Base-by-base conservation (phyloP, 2,329 filamentous ascomycete species). In the Cryoendolithus antarcticus region DNA sequence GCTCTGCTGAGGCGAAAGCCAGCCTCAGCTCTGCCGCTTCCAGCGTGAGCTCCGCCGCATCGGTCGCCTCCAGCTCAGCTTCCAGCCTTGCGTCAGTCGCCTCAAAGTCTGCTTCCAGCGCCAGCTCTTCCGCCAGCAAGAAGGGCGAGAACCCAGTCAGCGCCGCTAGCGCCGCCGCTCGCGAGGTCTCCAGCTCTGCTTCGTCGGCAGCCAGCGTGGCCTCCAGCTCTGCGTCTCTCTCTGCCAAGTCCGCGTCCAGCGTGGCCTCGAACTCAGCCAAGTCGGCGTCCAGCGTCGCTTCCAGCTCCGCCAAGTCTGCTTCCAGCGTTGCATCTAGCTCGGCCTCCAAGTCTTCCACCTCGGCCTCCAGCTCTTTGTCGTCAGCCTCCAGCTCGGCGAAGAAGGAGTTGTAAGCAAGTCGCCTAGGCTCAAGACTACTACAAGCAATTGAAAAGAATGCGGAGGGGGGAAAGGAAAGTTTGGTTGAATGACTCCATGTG, bases 331-430 rank as follows among this genome's bases (percentile, higher is more conserved):
- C 47, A 4, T 55, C 52, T 32, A 39, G 36, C 21, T 38, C 40
- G 28, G 35, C 43, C 27, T 43, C 40, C 37, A 38, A 44, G 12
- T 39, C 41, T 24, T 49, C 51, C n/a, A 47, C 51, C 36, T 46
- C 43, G 19, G 59, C 56, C 29, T 58, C 53, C 39, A 57, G 58
- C 50, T 43, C 49, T 37, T 47, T 47, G 34, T 43, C 45, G 44
- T 52, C 48, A 30, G 51, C 46, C 9, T 48, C 53, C 28, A 54
- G 51, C 41, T 49, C 53, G 36, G 60, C 56, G 9, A 66, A 65
- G 60, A 53, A 65, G 44, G 64, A 67, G 58, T 63, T 67, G 61
- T 67, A 66, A 46, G 38, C 32, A n/a, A 39, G 21, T 9, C 6
- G 6, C n/a, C 4, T n/a, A 27, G 24, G 24, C 30, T 34, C 31